Base-by-base conservation (phyloP, 768 basidiomycete genomes). In the Rhodosporidiobolus sp. region DNA sequence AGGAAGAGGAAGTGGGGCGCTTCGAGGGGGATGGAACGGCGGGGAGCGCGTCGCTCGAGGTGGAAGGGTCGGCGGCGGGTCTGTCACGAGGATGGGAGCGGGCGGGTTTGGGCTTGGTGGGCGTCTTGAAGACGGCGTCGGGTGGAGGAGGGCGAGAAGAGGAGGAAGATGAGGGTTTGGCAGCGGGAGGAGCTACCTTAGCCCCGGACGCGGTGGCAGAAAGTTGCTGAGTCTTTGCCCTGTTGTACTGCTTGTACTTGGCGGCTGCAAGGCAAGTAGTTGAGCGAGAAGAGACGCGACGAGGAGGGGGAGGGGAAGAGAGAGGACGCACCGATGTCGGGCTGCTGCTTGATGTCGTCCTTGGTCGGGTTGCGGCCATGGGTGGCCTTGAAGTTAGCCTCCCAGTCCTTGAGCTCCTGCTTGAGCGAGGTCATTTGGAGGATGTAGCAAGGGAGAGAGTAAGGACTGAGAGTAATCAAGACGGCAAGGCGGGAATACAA, bases 331-430 rank as follows among this genome's bases (percentile, higher is more conserved):
- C 82, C 81, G 45, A 83, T 82, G 35, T 79, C 79, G 20, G 79
- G 76, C 60, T 77, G 76, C 11, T 53, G 67, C 72, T 82, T 82
- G 79, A 83, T 82, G 73, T 83, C 82, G 4, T 79, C 79, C 67
- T 81, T 81, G 6, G 79, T 78, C 32, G 82, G 82, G 38, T 79
- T 77, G 22, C 80, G 60, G 17, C 76, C 65, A 35, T 82, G 61
- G 19, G 72, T 63, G 0, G 77, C 59, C 48, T 79, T 79, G 76
- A 83, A 83, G 6, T 69, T 26, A 32, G 78, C 76, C 71, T 83
- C 82, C 80, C 81, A 83, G 32, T 78, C 61, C 60, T 83, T 83
- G 74, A 83, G 79, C 46, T 80, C 77, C 7, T 80, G 77, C 61
- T 81, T 81, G 56, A 83, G 79, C 10, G 70, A 49, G 45, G 67